Conservation (phyloP, 768 basidiomycete species). For the Trametes sanguinea region DNA sequence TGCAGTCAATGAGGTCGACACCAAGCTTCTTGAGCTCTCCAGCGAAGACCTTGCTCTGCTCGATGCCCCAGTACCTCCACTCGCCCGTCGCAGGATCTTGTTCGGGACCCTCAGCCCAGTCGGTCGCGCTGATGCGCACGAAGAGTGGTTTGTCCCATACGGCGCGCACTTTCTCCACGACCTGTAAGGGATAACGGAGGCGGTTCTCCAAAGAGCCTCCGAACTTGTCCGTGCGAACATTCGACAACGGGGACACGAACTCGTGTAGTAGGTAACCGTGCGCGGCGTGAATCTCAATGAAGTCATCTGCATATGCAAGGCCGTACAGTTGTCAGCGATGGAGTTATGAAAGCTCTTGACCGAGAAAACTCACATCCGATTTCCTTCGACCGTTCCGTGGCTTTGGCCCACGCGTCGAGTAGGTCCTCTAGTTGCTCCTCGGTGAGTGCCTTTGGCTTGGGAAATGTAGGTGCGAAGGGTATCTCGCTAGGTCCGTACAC, state of each 20-base stretch:
- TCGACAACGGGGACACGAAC: conserved; percentile 77
- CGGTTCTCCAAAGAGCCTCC: conserved; percentile 78
- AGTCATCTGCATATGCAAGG: conserved; percentile 48
- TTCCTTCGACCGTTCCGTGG: conserved; percentile 54
- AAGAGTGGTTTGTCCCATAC: conserved; percentile 75
- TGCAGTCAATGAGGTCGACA: conserved; percentile 75
- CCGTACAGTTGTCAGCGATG: not conserved
- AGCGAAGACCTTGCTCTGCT: conserved; percentile 66
- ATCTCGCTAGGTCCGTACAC: conserved; percentile 65
- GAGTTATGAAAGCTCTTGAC: no score
- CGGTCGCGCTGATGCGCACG: conserved; percentile 56
- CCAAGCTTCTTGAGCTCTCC: conserved; percentile 59
- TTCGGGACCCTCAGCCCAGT: conserved; percentile 57
- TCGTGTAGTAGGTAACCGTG: conserved; percentile 70
- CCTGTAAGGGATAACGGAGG: conserved; percentile 62
- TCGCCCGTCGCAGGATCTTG: conserved; percentile 48
- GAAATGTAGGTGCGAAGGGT: conserved; percentile 52
- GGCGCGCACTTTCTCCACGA: conserved; percentile 53
- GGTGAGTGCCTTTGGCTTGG: conserved; percentile 61
- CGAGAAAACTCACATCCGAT: conserved; percentile 56
- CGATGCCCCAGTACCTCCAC: conserved; percentile 75
- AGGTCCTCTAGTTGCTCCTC: conserved; percentile 54
- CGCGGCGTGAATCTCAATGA: conserved; percentile 72
- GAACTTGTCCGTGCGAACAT: conserved; percentile 68
- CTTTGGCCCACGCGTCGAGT: conserved; percentile 60